Evolutionary conservation across 495 filamentous ascomycete genomes (phyloP), one percentile per base, ranked within the genome.

Genomic region (Xylaria flabelliformis): DNA sequence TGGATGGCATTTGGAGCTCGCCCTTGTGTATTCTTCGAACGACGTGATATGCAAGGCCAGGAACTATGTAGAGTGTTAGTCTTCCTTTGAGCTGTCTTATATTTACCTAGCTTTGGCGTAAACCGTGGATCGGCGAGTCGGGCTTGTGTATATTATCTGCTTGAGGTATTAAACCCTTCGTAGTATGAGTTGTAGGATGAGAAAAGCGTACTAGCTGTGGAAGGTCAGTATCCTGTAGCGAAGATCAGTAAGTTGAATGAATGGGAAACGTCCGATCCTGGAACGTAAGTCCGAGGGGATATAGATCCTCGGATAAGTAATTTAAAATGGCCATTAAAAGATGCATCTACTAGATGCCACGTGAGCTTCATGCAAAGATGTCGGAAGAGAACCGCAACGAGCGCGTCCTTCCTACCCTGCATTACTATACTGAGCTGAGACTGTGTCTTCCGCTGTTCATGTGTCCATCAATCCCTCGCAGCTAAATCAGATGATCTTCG

Each of bases 381-480:
- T 34, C 24, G n/a, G 59, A 36, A 67, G 26, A 63, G 64, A 71
- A 64, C 62, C 70, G 58, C 64, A 19, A 58, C n/a, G 59, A 64
- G 59, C 51, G 67, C 24, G 19, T 66, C 63, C 70, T 74, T 74
- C 74, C 62, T 72, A 63, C 73, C 62, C 51, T 75, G 72, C 74
- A 78, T 76, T 78, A 78, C 74, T 78, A 78, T 78, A 59, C 72
- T 71, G 69, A 64, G 69, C 63, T 73, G 74, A 46, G 65, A 32
- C 65, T 34, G 53, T 24, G 5, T 59, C 53, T 56, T 51, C 46
- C 64, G 36, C 36, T 39, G 72, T 53, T 69, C 55, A 67, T 21
- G 9, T 53, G 24, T 53, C 21, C 53, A 26, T 29, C 34, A 46
- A 21, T 61, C 67, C 42, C 13, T 59, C 56, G 13, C 12, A 26